phyloP scores from a whole-genome alignment of 345 rosid genomes.

The Camelina sativa region DNA sequence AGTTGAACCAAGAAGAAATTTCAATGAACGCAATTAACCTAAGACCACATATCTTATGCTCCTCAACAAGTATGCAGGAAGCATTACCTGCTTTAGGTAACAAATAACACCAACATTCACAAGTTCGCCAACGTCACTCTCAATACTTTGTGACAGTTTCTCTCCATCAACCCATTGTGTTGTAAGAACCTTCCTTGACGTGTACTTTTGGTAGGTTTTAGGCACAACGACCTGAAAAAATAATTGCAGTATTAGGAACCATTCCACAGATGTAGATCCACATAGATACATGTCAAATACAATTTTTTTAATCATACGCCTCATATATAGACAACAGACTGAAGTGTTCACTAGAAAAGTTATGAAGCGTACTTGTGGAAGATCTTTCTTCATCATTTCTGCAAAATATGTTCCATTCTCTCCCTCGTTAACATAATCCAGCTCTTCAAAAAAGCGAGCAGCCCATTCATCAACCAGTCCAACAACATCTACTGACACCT shows the following conservation, averaged over 20 bases:
- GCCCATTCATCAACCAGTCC: slow-evolving; percentile 99
- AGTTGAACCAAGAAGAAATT: not conserved
- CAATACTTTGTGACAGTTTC: slow-evolving; percentile 92
- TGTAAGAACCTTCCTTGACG: slow-evolving; percentile 96
- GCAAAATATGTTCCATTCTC: slow-evolving; percentile 88
- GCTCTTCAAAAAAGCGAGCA: slow-evolving; percentile 96
- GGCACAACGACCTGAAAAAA: slow-evolving; percentile 82
- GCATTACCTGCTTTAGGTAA: slow-evolving; percentile 88
- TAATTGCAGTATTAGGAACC: slow-evolving; percentile 13
- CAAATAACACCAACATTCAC: slow-evolving; percentile 98
- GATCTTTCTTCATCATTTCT: slow-evolving; percentile 97
- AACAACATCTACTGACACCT: slow-evolving; percentile 92
- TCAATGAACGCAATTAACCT: not conserved
- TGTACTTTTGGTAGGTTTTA: slow-evolving; percentile 74
- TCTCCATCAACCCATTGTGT: slow-evolving; percentile 90
- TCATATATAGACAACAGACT: not conserved
- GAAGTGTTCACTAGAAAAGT: slow-evolving; percentile 4
- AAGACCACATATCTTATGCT: not conserved
- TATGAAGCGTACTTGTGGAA: slow-evolving; percentile 81
- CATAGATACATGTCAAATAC: slow-evolving; percentile 14
- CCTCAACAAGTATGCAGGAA: slow-evolving; percentile 12
- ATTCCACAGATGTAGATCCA: slow-evolving; percentile 8
- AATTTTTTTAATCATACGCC: not conserved
- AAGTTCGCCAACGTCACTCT: slow-evolving; percentile 92
- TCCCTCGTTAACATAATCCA: slow-evolving; percentile 96